Conservation (phyloP, 1,139 yeast species). For the Geotrichum fermentans region DNA sequence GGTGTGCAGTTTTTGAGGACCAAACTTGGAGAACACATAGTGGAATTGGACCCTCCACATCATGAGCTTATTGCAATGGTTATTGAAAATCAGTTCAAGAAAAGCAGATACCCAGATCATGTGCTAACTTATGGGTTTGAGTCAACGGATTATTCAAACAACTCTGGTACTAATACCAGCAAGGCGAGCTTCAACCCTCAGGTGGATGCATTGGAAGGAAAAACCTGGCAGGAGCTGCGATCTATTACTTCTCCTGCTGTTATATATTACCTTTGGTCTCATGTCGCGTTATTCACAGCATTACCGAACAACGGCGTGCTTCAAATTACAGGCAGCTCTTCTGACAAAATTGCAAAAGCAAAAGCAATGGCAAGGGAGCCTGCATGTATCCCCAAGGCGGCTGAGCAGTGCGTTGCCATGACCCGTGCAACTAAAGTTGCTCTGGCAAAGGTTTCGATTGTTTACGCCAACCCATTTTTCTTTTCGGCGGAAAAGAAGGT, state of each 20-base stretch:
- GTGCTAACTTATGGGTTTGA: constrained; percentile 11
- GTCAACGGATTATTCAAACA: constrained; percentile 1
- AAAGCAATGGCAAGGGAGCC: background rate
- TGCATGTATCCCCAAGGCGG: background rate
- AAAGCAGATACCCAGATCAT: constrained; percentile 2
- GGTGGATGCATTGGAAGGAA: constrained; percentile 1
- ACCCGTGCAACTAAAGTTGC: constrained; percentile 8
- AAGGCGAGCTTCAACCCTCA: constrained; percentile 14
- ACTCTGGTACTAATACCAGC: constrained; percentile 10
- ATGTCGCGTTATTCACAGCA: constrained; percentile 10
- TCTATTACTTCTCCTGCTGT: constrained; percentile 2
- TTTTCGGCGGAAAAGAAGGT: constrained; percentile 11
- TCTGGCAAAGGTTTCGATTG: constrained; percentile 1
- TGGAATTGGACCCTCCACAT: constrained; percentile 2
- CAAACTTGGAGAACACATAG: background rate
- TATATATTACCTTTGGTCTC: constrained; percentile 7
- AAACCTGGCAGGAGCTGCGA: constrained; percentile 9
- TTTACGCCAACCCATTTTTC: constrained; percentile 14
- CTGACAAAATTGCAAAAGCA: constrained; percentile 1
- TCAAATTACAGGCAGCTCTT: constrained; percentile 13
- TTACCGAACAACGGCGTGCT: constrained; percentile 9
- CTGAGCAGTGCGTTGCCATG: too few relatives aligned
- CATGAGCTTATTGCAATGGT: constrained; percentile 2
- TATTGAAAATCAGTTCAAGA: constrained; percentile 7
- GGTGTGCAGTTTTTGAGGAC: background rate